Evolutionary conservation across 306 rosid species (phyloP).

Genomic region (Malus sieversii): DNA sequence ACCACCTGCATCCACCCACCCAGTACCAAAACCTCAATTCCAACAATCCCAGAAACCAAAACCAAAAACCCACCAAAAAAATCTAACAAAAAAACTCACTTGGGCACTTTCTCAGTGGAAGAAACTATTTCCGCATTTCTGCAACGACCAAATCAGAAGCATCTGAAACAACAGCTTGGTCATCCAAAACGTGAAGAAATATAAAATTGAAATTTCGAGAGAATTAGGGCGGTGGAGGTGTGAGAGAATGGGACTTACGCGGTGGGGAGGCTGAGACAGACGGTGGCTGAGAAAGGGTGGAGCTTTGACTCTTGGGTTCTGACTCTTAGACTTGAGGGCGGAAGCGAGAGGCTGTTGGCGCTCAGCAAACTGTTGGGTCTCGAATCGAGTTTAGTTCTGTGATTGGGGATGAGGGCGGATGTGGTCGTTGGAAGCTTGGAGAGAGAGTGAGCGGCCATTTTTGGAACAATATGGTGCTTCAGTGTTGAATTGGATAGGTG

Average conservation of each 20-base stretch:
- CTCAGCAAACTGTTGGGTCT: conserved; percentile 9
- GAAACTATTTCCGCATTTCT: conserved; percentile 52
- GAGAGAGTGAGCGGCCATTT: conserved; percentile 29
- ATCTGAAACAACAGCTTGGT: conserved; percentile 26
- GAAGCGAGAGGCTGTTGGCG: conserved; percentile 25
- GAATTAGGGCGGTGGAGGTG: neutral
- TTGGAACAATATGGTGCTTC: neutral
- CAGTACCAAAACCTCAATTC: conserved; percentile 1
- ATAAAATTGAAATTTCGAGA: neutral
- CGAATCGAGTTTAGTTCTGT: neutral
- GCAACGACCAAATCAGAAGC: conserved; percentile 37
- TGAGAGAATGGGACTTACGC: conserved; percentile 42
- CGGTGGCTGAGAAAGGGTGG: conserved; percentile 36
- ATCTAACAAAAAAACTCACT: conserved; percentile 32
- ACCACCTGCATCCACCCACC: conserved; percentile 53
- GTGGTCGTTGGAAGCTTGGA: conserved; percentile 26
- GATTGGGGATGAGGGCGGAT: neutral
- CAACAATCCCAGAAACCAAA: conserved; percentile 2
- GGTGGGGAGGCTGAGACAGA: conserved; percentile 62
- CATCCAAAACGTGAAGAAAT: conserved; percentile 11
- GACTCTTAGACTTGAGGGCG: conserved; percentile 20
- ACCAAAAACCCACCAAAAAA: neutral
- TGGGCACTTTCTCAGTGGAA: conserved; percentile 37
- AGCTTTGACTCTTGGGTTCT: conserved; percentile 19
- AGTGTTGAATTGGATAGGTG: neutral